Evolutionary conservation across 2,329 filamentous ascomycete genomes (phyloP).

Genomic region (Diaporthe batatas): DNA sequence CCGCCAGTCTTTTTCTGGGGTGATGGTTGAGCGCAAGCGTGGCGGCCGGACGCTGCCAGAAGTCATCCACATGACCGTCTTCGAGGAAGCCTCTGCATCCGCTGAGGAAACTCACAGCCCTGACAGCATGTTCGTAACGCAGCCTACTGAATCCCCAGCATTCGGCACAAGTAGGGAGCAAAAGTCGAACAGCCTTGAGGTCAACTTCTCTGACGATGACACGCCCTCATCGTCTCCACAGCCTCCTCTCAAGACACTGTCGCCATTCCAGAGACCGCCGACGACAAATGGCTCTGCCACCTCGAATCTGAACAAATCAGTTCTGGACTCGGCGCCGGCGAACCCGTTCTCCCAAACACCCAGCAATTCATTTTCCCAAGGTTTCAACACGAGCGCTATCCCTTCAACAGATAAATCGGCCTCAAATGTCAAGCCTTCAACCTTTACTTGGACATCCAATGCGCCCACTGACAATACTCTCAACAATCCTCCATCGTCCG

Average conservation of each 20-base stretch:
- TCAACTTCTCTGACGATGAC: constrained; percentile 36
- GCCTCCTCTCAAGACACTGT: constrained; percentile 18
- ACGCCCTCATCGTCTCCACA: constrained; percentile 38
- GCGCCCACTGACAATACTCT: background rate
- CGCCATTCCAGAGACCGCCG: constrained; percentile 26
- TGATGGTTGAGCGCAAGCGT: constrained; percentile 72
- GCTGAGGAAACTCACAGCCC: constrained; percentile 38
- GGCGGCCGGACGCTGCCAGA: constrained; percentile 64
- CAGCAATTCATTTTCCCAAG: constrained; percentile 13
- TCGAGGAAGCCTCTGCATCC: constrained; percentile 52
- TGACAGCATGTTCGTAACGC: constrained; percentile 48
- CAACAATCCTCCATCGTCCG: background rate
- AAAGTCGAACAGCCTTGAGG: constrained; percentile 12
- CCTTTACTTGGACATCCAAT: background rate
- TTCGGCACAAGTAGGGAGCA: background rate
- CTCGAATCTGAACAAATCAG: background rate
- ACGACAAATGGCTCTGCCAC: constrained; percentile 17
- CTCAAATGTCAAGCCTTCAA: constrained; percentile 2
- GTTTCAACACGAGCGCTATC: background rate
- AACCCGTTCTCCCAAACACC: constrained; percentile 30
- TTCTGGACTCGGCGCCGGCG: constrained; percentile 12
- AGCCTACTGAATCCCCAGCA: constrained; percentile 37
- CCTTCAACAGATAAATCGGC: constrained; percentile 6
- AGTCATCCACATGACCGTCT: constrained; percentile 69
- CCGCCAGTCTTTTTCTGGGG: constrained; percentile 67